phyloP scores from a whole-genome alignment of 2,329 filamentous ascomycete genomes.

The Camptophora hylomeconis region DNA sequence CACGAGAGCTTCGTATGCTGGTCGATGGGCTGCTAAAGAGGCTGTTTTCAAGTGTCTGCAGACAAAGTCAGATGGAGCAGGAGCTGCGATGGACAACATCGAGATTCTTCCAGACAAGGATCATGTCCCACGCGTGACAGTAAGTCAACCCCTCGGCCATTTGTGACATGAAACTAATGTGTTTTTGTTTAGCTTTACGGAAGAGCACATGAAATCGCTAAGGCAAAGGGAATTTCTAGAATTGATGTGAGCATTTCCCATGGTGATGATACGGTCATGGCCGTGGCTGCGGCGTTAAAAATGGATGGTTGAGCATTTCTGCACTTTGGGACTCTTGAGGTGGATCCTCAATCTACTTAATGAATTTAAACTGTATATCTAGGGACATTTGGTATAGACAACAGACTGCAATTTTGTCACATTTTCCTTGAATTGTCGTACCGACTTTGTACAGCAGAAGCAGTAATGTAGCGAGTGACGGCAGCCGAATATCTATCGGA shows the following conservation, averaged over 20 bases:
- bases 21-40: constrained; percentile 9
- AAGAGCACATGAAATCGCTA: constrained; percentile 66
- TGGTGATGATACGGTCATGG: constrained; percentile 84
- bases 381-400: no score
- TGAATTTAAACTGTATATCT: no score
- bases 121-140: constrained; percentile 3
- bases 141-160: no score
- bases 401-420: no score
- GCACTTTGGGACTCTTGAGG: no score
- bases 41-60: constrained; percentile 8
- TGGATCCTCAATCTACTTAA: no score
- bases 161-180: no score
- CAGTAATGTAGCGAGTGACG: no score
- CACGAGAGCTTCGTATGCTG: constrained; percentile 6
- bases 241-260: constrained; percentile 93
- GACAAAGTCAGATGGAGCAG: constrained; percentile 2
- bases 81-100: constrained; percentile 8
- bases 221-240: constrained; percentile 71
- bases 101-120: constrained; percentile 6
- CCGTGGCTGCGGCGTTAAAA: constrained; percentile 86
- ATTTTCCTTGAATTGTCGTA: no score
- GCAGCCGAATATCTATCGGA: no score
- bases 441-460: no score
- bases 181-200: constrained; percentile 86
- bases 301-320: no score